Base-by-base conservation (phyloP, 176 grass and related monocot species). In the Tuctoria greenei region DNA sequence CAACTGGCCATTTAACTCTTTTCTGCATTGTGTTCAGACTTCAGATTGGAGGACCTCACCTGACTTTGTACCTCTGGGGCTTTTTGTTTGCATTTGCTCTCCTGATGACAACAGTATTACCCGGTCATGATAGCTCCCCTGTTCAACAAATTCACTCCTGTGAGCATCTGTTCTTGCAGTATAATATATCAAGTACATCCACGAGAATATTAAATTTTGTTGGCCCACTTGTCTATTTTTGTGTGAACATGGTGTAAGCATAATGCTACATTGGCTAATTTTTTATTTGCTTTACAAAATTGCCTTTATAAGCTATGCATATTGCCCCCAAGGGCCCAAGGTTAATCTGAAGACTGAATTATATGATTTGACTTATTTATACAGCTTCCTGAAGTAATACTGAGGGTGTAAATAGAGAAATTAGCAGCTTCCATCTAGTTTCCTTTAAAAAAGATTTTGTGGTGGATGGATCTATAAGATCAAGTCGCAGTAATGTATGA, bases 91-190 rank as follows among this genome's bases (percentile, higher is more conserved):
- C 76, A 20, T 80, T 99, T 24, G 86, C 89, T 74, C 79, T 99
- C 56, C 38, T 95, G 73, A 95, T 95, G 96, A 95, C 92, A 89
- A 95, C 96, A 75, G 75, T 95, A 43, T 99, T n/a, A 99, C 77
- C 96, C 96, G 24, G 64, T 95, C 45, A 17, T 99, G 45, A 99
- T 99, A 26, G 96, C 96, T 85, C 96, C 96, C 75, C 66, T 99
- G 57, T 99, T 99, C 74, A 95, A 99, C 82, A 99, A 90, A 77
- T 99, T 99, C 77, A 99, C 96, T 79, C 82, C 96, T 74, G 96
- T 99, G 76, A 99, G 89, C n/a, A 76, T 42, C 18, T 81, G n/a
- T 76, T 64, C 38, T 65, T 61, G 9, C 5, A 67, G 70, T 24
- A 43, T 7, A 1, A 23, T 52, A 3, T 72, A 55, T 9, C 0